phyloP scores from a whole-genome alignment of 2,329 filamentous ascomycete species.

The Phyllachora maydis region DNA sequence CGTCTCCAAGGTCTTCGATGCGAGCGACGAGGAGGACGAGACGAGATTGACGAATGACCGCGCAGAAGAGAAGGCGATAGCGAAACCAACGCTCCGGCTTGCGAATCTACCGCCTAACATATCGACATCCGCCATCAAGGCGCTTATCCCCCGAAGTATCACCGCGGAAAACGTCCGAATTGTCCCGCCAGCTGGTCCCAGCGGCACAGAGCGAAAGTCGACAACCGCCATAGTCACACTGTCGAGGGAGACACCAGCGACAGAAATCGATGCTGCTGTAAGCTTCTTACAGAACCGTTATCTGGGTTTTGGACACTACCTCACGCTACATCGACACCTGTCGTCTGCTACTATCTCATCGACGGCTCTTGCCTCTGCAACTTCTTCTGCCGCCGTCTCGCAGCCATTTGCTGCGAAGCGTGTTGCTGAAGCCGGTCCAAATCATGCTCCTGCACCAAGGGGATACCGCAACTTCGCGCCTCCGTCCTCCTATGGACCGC shows the following conservation, averaged over 20 bases:
- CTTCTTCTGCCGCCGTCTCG: constrained; percentile 22
- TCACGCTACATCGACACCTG: constrained; percentile 63
- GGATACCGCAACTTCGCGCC: constrained; percentile 51
- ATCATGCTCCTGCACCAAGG: constrained; percentile 12
- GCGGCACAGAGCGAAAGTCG: constrained; percentile 43
- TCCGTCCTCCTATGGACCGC: constrained; percentile 42
- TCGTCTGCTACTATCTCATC: constrained; percentile 49
- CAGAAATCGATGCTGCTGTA: constrained; percentile 65
- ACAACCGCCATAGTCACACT: constrained; percentile 64
- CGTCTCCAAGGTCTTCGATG: constrained; percentile 52
- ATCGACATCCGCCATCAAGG: constrained; percentile 37
- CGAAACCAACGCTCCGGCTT: constrained; percentile 41
- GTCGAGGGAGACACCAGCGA: constrained; percentile 59
- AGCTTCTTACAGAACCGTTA: constrained; percentile 67
- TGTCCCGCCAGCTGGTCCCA: constrained; percentile 29
- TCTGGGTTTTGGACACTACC: constrained; percentile 64
- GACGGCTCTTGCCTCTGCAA: constrained; percentile 14
- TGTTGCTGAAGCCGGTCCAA: constrained; percentile 21
- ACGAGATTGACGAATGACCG: constrained; percentile 17
- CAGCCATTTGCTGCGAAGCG: constrained; percentile 64
- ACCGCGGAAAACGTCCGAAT: constrained; percentile 57
- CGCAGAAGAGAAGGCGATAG: constrained; percentile 35
- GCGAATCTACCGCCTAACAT: constrained; percentile 38
- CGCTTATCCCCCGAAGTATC: constrained; percentile 35
- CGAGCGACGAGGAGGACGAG: constrained; percentile 37